These are phyloP conservation scores for Apiotrichum gracile DNA, from an alignment of 1,284 basidiomycete species.

Conservation along the genomic window DNA sequence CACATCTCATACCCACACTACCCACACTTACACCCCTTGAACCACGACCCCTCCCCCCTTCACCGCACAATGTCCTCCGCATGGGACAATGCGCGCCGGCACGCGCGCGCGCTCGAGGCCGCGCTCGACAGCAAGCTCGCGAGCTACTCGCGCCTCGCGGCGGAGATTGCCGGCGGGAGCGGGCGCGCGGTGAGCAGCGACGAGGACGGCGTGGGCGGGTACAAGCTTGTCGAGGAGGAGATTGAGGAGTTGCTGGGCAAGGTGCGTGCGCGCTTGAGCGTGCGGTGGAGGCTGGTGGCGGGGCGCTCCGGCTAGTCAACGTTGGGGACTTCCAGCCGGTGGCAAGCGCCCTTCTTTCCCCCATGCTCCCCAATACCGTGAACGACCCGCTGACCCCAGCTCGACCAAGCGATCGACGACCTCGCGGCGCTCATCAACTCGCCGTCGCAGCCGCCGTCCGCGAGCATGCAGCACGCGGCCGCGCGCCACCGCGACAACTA, in stretches of 20 bases:
- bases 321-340: too few species aligned
- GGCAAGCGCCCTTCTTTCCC: too few species aligned
- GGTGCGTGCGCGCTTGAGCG: constrained; percentile 50
- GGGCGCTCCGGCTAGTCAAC: too few species aligned
- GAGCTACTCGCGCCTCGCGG: constrained; percentile 77
- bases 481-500: constrained; percentile 86
- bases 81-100: constrained; percentile 59
- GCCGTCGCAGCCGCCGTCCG: constrained; percentile 67
- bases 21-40: neutral
- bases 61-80: constrained; percentile 27
- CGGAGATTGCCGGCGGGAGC: constrained; percentile 55
- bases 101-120: constrained; percentile 84
- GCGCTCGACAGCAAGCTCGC: constrained; percentile 86
- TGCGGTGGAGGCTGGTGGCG: too few species aligned
- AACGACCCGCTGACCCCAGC: constrained; percentile 49
- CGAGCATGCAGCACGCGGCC: constrained; percentile 79
- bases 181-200: constrained; percentile 20
- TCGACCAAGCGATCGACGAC: constrained; percentile 75
- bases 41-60: too few species aligned
- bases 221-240: constrained; percentile 67
- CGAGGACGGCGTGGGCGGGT: constrained; percentile 64
- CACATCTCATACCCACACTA: too few species aligned
- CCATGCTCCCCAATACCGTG: too few species aligned
- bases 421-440: constrained; percentile 63
- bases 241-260: constrained; percentile 81